phyloP scores from a whole-genome alignment of 805 yeast species.

The Candida arabinofermentans region DNA sequence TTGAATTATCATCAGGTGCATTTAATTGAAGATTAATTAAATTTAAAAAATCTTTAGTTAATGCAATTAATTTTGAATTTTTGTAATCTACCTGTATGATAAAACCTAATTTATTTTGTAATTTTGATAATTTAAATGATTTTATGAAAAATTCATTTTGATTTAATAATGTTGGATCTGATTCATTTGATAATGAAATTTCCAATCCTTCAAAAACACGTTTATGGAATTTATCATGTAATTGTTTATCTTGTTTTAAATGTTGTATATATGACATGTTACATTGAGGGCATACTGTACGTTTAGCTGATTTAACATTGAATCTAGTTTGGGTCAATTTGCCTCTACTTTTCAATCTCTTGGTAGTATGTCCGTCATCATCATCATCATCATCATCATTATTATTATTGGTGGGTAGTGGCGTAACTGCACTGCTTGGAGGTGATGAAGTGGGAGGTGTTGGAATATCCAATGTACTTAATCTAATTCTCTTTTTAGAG shows the following conservation, averaged over 20 bases:
- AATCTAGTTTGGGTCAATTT: conserved; percentile 17
- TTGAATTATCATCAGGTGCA: conserved; percentile 41
- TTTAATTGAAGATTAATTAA: conserved; percentile 57
- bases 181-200: conserved; percentile 1
- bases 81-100: conserved; percentile 35
- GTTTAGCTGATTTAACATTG: conserved; percentile 7
- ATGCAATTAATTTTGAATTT: conserved; percentile 29
- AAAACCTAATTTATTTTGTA: conserved; percentile 3
- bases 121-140: neutral
- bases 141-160: neutral
- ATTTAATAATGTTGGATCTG: neutral
- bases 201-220: conserved; percentile 31
- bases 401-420: too few species aligned
- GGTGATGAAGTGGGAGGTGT: conserved; percentile 15
- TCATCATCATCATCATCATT: too few species aligned
- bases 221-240: conserved; percentile 52
- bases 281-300: conserved; percentile 43
- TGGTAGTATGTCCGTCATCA: too few species aligned
- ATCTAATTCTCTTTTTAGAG: too few species aligned
- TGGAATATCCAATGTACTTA: neutral
- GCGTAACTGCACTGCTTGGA: neutral
- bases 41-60: conserved; percentile 39
- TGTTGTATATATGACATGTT: conserved; percentile 49
- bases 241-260: conserved; percentile 36
- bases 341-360: neutral